Base-by-base conservation (phyloP, 2,329 filamentous ascomycete genomes). In the Orbilia javanica region DNA sequence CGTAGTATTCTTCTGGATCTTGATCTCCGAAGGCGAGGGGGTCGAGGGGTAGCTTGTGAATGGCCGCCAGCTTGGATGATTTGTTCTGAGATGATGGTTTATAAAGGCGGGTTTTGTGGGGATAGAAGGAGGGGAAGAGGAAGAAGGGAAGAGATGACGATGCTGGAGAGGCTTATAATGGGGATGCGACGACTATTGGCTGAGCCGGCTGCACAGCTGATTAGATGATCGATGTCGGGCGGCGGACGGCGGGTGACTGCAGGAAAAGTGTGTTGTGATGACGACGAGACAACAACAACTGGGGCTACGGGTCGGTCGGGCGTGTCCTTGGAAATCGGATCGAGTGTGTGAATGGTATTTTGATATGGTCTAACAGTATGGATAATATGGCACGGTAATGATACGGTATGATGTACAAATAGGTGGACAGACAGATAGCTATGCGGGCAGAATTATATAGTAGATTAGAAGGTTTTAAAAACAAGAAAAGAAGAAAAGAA, bases 1-100 rank as follows among this genome's bases (percentile, higher is more conserved):
- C 55, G 67, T 67, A 62, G 39, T 48, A 27, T 29, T 52, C 29
- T 22, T 73, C 70, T 22, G 72, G 72, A 25, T 76, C 72, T 20
- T 66, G 48, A 36, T 76, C 65, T 60, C 72, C 72, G 39, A 76
- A 76, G 27, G 72, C 72, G 72, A 76, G 72, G 20, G 65, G 65
- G 48, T 76, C 72, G 39, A 69, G 46, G 57, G 57, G 34, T 29
- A 46, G 48, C 65, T 55, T 50, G 57, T 76, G 65, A 57, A 69
- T 48, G 69, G 72, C 39, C 55, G 65, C 72, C 72, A 76, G 72
- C 48, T 68, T 76, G 72, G 55, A 27, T 15, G 34, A 44, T 66
- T 29, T 39, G n/a, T n/a, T n/a, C n/a, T 25, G 25, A 29, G 50
- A 18, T 53, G n/a, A 36, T 34, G 7, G 25, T 36, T 39, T 6